Evolutionary conservation across 371 early-diverging fungal genomes (phyloP).

Genomic region (Lichtheimia hyalospora): DNA sequence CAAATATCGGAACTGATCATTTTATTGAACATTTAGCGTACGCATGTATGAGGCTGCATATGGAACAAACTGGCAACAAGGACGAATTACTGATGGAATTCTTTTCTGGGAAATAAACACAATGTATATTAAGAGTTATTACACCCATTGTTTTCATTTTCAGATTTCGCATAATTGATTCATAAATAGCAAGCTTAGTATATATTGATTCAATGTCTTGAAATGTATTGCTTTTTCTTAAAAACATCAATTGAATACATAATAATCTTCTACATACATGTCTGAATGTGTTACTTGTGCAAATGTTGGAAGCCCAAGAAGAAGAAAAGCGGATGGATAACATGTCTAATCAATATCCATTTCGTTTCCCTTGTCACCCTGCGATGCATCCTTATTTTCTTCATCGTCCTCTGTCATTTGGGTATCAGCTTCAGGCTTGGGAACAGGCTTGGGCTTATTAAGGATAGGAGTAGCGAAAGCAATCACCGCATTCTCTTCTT

Average conservation of each 20-base stretch:
- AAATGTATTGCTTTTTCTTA: too few species aligned
- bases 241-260: too few species aligned
- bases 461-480: constrained; percentile 78
- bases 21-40: constrained; percentile 2
- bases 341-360: neutral
- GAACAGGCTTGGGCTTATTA: constrained; percentile 88
- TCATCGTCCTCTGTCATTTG: neutral
- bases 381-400: neutral
- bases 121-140: too few species aligned
- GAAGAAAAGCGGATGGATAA: too few species aligned
- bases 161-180: too few species aligned
- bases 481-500: constrained; percentile 67
- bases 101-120: neutral
- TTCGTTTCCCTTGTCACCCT: neutral
- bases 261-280: too few species aligned
- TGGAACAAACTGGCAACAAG: neutral
- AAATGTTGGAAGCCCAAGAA: too few species aligned
- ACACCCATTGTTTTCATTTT: too few species aligned
- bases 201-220: too few species aligned
- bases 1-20: neutral
- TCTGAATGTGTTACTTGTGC: too few species aligned
- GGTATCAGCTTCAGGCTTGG: constrained; percentile 34
- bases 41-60: constrained; percentile 7
- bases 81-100: neutral
- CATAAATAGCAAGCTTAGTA: too few species aligned